phyloP scores from a whole-genome alignment of 495 filamentous ascomycete species.

The Penicillium atrosanguineum region DNA sequence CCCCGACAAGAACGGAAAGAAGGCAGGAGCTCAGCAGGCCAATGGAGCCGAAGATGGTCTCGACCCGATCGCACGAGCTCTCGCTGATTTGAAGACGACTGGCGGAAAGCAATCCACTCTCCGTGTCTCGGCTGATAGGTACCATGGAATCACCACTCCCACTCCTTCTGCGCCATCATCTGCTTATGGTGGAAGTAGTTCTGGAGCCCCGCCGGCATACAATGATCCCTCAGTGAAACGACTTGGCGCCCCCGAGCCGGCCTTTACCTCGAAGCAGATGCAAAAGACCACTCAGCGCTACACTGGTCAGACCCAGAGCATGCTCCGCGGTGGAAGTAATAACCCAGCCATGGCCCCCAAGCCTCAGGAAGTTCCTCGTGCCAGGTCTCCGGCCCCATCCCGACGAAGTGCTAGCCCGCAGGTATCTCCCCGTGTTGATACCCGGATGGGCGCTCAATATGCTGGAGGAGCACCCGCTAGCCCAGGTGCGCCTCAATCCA shows the following conservation, averaged over 20 bases:
- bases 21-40: constrained; percentile 32
- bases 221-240: constrained; percentile 69
- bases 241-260: constrained; percentile 86
- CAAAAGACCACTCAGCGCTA: constrained; percentile 87
- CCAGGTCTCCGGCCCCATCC: constrained; percentile 46
- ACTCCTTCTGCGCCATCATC: constrained; percentile 71
- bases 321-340: constrained; percentile 60
- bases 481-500: constrained; percentile 39
- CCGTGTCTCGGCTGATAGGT: constrained; percentile 90
- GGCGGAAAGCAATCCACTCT: constrained; percentile 70
- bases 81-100: constrained; percentile 89
- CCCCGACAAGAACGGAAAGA: constrained; percentile 54
- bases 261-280: constrained; percentile 90
- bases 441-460: constrained; percentile 38
- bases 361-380: constrained; percentile 42
- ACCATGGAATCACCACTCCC: constrained; percentile 67
- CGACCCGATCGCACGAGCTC: constrained; percentile 88
- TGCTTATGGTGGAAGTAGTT: constrained; percentile 57
- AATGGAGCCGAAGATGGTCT: constrained; percentile 49
- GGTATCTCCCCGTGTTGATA: constrained; percentile 35
- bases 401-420: constrained; percentile 56
- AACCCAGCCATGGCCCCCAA: constrained; percentile 26
- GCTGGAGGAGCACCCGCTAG: constrained; percentile 33
- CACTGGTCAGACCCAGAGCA: constrained; percentile 73
- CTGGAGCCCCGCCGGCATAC: constrained; percentile 72